Evolutionary conservation across 2,329 filamentous ascomycete species (phyloP).

Genomic region (Sarocladium brachiariae): DNA sequence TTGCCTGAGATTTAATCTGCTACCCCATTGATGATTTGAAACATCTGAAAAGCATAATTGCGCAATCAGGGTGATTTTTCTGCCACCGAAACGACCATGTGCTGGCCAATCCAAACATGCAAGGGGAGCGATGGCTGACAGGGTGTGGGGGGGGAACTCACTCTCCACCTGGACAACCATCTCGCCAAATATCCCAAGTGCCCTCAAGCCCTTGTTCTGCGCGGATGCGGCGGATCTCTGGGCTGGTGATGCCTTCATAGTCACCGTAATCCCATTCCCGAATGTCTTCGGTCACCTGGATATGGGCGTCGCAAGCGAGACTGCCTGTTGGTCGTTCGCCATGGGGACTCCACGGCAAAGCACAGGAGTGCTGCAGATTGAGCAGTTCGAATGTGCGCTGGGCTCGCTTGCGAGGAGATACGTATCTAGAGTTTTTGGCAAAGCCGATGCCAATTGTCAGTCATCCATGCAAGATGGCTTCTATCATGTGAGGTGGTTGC

Average conservation of each 20-base stretch:
- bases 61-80: background rate
- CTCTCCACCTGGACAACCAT: conserved; percentile 82
- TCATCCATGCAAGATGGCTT: background rate
- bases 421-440: conserved; percentile 49
- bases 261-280: conserved; percentile 84
- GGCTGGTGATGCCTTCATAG: conserved; percentile 74
- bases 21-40: background rate
- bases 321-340: conserved; percentile 27
- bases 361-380: conserved; percentile 47
- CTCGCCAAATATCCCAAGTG: conserved; percentile 81
- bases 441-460: background rate
- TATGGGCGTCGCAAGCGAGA: conserved; percentile 48
- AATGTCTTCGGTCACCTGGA: conserved; percentile 65
- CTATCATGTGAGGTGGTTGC: too few species aligned
- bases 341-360: conserved; percentile 61
- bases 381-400: conserved; percentile 88
- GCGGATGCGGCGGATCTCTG: conserved; percentile 56
- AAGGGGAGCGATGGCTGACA: too few species aligned
- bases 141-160: conserved; percentile 34
- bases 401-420: conserved; percentile 78
- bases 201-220: conserved; percentile 49
- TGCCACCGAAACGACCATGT: too few species aligned
- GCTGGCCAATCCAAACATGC: too few species aligned
- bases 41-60: too few species aligned
- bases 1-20: background rate